phyloP scores from a whole-genome alignment of 1,139 yeast species.

The Diutina rugosa region DNA sequence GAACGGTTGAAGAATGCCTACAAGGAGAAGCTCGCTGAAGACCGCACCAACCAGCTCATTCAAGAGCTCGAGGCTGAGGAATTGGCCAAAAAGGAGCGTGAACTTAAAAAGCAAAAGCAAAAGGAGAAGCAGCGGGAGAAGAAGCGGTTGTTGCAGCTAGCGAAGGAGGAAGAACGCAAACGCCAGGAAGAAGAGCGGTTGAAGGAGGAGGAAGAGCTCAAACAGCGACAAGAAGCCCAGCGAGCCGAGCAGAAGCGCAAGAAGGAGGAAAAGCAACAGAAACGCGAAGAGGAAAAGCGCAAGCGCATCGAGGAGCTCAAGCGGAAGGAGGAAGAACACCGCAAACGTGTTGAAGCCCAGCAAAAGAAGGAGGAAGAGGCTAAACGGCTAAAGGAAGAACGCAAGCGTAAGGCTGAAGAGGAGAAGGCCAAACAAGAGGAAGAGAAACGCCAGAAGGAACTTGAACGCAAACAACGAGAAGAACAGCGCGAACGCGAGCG shows the following conservation, averaged over 20 bases:
- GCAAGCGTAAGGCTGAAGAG: not conserved
- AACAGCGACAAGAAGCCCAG: conserved; percentile 21
- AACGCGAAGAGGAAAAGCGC: conserved; percentile 42
- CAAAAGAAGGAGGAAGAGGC: conserved; percentile 35
- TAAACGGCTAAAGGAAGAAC: not conserved
- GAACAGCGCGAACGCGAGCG: conserved; percentile 10
- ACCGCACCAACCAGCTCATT: conserved; percentile 55
- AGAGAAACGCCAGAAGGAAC: conserved; percentile 28
- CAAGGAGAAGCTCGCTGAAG: conserved; percentile 63
- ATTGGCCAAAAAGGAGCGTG: conserved; percentile 53
- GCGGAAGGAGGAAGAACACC: conserved; percentile 35
- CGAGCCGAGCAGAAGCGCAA: conserved; percentile 31
- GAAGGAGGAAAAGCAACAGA: conserved; percentile 35
- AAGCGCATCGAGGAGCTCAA: conserved; percentile 26
- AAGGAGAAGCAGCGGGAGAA: conserved; percentile 72
- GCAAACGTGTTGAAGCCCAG: conserved; percentile 31
- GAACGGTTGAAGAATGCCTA: conserved; percentile 60
- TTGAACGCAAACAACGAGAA: conserved; percentile 15
- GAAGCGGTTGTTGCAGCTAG: conserved; percentile 54
- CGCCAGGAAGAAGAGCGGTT: conserved; percentile 43
- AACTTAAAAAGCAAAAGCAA: conserved; percentile 57
- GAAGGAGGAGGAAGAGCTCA: conserved; percentile 22
- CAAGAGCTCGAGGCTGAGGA: conserved; percentile 77
- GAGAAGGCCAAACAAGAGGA: not conserved
- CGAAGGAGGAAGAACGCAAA: conserved; percentile 63